phyloP scores from a whole-genome alignment of 345 rosid species.

The Trapa incisa region DNA sequence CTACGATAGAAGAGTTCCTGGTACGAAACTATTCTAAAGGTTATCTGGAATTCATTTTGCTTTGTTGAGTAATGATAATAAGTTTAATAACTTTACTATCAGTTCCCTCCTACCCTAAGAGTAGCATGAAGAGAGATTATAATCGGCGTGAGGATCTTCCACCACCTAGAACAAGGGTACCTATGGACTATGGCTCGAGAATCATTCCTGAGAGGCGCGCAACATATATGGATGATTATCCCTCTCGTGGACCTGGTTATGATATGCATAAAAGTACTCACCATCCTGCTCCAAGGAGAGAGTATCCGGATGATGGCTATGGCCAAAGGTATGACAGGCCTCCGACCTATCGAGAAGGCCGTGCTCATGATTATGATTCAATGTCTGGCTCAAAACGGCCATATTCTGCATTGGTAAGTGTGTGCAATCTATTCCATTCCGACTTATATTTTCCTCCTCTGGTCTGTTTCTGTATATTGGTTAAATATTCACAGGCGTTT shows the following conservation, averaged over 20 bases:
- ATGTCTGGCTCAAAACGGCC: slow-evolving; percentile 86
- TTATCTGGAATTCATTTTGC: background rate
- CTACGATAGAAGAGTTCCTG: slow-evolving; percentile 76
- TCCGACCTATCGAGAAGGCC: slow-evolving; percentile 63
- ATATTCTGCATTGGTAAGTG: slow-evolving; percentile 63
- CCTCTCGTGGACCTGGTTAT: slow-evolving; percentile 61
- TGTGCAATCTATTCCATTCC: background rate
- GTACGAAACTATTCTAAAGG: slow-evolving; percentile 20
- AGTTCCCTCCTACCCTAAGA: slow-evolving; percentile 67
- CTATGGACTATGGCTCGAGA: slow-evolving; percentile 67
- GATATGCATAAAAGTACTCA: slow-evolving; percentile 58
- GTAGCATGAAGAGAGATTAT: slow-evolving; percentile 75
- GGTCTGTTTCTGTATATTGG: background rate
- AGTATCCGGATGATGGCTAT: slow-evolving; percentile 67
- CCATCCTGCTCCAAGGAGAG: slow-evolving; percentile 63
- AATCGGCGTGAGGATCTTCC: slow-evolving; percentile 65
- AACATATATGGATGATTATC: slow-evolving; percentile 70
- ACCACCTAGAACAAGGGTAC: slow-evolving; percentile 68
- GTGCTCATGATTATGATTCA: slow-evolving; percentile 73
- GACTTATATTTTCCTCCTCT: slow-evolving; percentile 2
- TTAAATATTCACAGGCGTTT: background rate
- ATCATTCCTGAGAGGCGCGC: slow-evolving; percentile 57
- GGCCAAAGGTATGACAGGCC: slow-evolving; percentile 74
- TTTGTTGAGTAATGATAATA: background rate
- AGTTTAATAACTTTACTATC: slow-evolving; percentile 11